A percentile compares a stretch with the other conserved stretches of the same genome.
Evolutionary conservation across 2,329 filamentous ascomycete genomes (phyloP).

Genomic region (Thermomyces lanuginosus): DNA sequence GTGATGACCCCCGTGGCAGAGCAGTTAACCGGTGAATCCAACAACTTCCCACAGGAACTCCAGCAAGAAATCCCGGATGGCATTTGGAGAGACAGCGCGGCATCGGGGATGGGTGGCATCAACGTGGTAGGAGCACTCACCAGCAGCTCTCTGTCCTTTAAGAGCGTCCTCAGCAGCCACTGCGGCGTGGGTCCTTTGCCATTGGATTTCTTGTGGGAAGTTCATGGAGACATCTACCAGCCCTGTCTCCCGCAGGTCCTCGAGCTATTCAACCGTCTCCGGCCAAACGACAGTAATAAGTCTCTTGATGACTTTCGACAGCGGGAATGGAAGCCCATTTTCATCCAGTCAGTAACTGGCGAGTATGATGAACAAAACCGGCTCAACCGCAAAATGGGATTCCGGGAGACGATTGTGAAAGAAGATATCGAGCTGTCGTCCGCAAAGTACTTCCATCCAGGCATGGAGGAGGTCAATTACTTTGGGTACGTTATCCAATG

Average conservation of each 20-base stretch:
- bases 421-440: slow-evolving; percentile 13
- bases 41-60: slow-evolving; percentile 6
- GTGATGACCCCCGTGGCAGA: slow-evolving; percentile 15
- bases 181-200: slow-evolving; percentile 16
- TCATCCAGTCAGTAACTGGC: slow-evolving; percentile 18
- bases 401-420: slow-evolving; percentile 15
- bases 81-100: slow-evolving; percentile 10
- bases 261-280: slow-evolving; percentile 16
- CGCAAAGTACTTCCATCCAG: slow-evolving; percentile 19
- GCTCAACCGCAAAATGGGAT: slow-evolving; percentile 21
- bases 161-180: slow-evolving; percentile 17
- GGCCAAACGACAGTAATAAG: slow-evolving; percentile 3
- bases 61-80: slow-evolving; percentile 4
- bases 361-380: slow-evolving; percentile 14
- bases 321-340: slow-evolving; percentile 16
- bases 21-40: slow-evolving; percentile 14
- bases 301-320: slow-evolving; percentile 8
- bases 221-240: slow-evolving; percentile 15
- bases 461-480: slow-evolving; percentile 23
- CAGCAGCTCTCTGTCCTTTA: slow-evolving; percentile 17
- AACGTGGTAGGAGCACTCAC: slow-evolving; percentile 16
- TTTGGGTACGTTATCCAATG: slow-evolving; percentile 24
- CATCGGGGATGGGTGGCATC: slow-evolving; percentile 16
- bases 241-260: slow-evolving; percentile 18
- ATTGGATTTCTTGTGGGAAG: slow-evolving; percentile 16